Evolutionary conservation across 106 monocot genomes (phyloP).

Genomic region (Amphibolis antarctica): DNA sequence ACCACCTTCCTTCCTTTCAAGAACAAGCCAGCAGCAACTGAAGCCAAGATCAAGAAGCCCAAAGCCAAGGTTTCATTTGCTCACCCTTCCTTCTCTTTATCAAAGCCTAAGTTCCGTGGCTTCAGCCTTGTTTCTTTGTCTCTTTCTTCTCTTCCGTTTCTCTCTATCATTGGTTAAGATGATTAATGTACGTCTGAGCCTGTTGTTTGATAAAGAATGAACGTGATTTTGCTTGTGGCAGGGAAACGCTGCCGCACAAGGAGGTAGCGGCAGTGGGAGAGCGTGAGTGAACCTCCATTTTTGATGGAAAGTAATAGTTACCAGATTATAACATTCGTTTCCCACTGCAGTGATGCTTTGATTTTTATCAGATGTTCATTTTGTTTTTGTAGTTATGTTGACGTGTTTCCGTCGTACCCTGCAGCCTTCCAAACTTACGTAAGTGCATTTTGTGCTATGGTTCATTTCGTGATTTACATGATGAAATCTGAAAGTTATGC

Average conservation of each 20-base stretch:
- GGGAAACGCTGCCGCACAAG: constrained; percentile 10
- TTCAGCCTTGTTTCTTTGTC: constrained; percentile 2
- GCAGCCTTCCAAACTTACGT: no score
- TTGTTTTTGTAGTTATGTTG: no score
- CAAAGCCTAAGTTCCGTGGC: constrained; percentile 3
- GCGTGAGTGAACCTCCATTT: not conserved
- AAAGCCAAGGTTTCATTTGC: constrained; percentile 38
- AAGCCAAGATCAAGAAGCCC: constrained; percentile 31
- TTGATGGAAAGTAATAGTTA: no score
- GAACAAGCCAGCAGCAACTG: constrained; percentile 8
- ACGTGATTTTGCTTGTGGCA: constrained; percentile 9
- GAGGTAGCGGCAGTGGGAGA: constrained; percentile 8
- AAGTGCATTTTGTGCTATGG: no score
- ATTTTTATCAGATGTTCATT: no score
- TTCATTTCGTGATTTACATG: no score
- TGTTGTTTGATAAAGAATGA: constrained; percentile 5
- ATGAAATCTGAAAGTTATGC: no score
- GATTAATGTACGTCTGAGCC: not conserved
- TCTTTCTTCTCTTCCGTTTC: not conserved
- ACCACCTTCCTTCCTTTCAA: constrained; percentile 63
- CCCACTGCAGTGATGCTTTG: no score
- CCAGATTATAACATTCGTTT: no score
- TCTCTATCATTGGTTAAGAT: not conserved
- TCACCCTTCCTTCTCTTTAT: constrained; percentile 7
- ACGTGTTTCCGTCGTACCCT: no score